These are phyloP conservation scores for Penicillium goetzii DNA, from an alignment of 495 filamentous ascomycete species.

Conservation along the genomic window DNA sequence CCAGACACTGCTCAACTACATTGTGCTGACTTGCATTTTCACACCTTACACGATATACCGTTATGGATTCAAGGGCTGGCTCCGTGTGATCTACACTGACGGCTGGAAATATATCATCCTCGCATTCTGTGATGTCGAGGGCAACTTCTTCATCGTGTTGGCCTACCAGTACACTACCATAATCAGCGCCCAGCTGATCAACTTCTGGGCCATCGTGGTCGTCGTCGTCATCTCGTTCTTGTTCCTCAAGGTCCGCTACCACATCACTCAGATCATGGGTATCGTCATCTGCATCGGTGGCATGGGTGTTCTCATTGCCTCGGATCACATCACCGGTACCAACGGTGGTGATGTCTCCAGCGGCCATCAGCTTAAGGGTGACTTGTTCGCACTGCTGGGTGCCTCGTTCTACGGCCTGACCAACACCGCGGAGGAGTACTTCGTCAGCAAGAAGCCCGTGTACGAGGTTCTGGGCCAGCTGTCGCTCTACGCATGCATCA, in stretches of 20 bases:
- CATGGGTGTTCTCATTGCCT: constrained; percentile 85
- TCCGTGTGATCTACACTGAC: constrained; percentile 62
- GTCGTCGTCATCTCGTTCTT: constrained; percentile 85
- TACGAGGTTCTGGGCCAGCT: constrained; percentile 95
- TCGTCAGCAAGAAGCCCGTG: constrained; percentile 81
- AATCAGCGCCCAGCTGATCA: constrained; percentile 90
- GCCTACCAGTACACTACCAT: constrained; percentile 93
- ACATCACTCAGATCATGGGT: constrained; percentile 76
- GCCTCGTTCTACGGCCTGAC: constrained; percentile 89
- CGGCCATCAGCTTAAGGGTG: constrained; percentile 79
- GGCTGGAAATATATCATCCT: constrained; percentile 96
- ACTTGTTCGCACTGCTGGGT: constrained; percentile 86
- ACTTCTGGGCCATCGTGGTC: constrained; percentile 97
- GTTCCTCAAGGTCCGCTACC: constrained; percentile 86
- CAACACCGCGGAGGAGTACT: constrained; percentile 91
- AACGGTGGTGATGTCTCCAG: constrained; percentile 62
- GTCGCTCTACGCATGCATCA: constrained; percentile 83
- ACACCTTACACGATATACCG: constrained; percentile 79
- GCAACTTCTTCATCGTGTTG: constrained; percentile 96
- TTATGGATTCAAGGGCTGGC: constrained; percentile 76
- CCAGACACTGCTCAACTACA: constrained; percentile 94
- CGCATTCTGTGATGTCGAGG: constrained; percentile 89
- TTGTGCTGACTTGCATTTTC: constrained; percentile 81
- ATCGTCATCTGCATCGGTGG: constrained; percentile 92
- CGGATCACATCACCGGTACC: constrained; percentile 78